phyloP scores from a whole-genome alignment of 1,139 yeast species.

The Hemisphaericaspora xylofermentans region DNA sequence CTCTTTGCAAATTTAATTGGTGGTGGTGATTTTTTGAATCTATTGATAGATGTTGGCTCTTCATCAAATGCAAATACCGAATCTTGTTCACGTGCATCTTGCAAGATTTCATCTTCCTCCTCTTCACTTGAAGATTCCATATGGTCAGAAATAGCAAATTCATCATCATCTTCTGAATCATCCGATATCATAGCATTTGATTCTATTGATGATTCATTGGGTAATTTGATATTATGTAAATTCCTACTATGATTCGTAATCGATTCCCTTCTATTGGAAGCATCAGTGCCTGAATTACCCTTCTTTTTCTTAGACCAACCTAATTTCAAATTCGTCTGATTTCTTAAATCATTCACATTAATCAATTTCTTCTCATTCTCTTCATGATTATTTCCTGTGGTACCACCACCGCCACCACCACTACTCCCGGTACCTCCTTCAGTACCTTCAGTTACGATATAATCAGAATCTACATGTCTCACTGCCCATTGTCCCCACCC shows the following conservation, averaged over 20 bases:
- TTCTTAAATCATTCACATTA: constrained; percentile 37
- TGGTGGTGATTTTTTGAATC: constrained; percentile 27
- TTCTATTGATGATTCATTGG: constrained; percentile 28
- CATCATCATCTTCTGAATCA: constrained; percentile 31
- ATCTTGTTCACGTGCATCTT: constrained; percentile 29
- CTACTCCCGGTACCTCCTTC: constrained; percentile 18
- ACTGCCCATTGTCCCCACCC: constrained; percentile 99
- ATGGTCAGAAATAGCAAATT: constrained; percentile 28
- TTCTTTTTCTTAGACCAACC: constrained; percentile 47
- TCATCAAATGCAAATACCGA: constrained; percentile 49
- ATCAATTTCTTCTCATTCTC: constrained; percentile 37
- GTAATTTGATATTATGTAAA: constrained; percentile 47
- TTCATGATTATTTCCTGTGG: constrained; percentile 20
- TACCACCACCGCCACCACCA: too few species aligned
- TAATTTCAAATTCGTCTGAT: constrained; percentile 40
- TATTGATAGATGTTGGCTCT: constrained; percentile 9
- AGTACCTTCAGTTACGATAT: constrained; percentile 48
- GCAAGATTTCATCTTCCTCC: constrained; percentile 21
- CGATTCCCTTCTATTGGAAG: constrained; percentile 47
- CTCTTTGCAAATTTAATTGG: constrained; percentile 46
- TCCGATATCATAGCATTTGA: constrained; percentile 41
- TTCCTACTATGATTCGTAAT: constrained; percentile 50
- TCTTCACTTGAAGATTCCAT: constrained; percentile 18
- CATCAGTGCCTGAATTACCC: constrained; percentile 4
- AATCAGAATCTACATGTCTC: constrained; percentile 50